Evolutionary conservation across 176 grass and related monocot genomes (phyloP).

Genomic region (Eremochloa ophiuroides): DNA sequence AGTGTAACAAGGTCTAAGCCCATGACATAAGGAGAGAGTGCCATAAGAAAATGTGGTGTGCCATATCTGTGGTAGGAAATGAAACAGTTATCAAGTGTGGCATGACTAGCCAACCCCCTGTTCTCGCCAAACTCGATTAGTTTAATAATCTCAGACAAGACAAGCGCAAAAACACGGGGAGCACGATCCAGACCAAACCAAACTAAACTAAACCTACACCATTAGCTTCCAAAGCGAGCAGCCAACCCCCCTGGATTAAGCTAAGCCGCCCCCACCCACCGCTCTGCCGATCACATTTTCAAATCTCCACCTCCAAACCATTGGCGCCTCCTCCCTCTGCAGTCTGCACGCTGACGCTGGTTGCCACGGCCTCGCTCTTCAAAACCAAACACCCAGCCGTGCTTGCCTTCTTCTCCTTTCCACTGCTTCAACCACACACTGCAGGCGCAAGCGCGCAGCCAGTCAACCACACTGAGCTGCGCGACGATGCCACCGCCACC

Average conservation of each 20-base stretch:
- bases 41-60: too few species aligned
- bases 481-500: constrained; percentile 20
- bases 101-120: too few species aligned
- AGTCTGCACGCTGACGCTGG: neutral
- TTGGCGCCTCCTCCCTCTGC: constrained; percentile 17
- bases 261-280: constrained; percentile 7
- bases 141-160: neutral
- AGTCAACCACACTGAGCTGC: neutral
- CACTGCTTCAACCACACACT: neutral
- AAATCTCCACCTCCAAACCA: constrained; percentile 17
- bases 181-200: neutral
- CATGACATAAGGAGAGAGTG: too few species aligned
- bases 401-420: neutral
- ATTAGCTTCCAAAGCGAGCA: neutral
- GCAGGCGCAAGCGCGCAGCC: neutral
- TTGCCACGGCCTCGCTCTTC: neutral
- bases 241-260: neutral
- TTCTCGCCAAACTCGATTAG: neutral
- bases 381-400: constrained; percentile 1
- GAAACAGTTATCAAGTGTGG: too few species aligned
- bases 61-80: too few species aligned
- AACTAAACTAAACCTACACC: neutral
- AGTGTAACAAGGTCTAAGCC: too few species aligned
- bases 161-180: constrained; percentile 13
- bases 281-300: neutral